These are phyloP conservation scores for Nakazawaea sp. DNA, from an alignment of 805 yeast genomes.

Conservation along the genomic window DNA sequence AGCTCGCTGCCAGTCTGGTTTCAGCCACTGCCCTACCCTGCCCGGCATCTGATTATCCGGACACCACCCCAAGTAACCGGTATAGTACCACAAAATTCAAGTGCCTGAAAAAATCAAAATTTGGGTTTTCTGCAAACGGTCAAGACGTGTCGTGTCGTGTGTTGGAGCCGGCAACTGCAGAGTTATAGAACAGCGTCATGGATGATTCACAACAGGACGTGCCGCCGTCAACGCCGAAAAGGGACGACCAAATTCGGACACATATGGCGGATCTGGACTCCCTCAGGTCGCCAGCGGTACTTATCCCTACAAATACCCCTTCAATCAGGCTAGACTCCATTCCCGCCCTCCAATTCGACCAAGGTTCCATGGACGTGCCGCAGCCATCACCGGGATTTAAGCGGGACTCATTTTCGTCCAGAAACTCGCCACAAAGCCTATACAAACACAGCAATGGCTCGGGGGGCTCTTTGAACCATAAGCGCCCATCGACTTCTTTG, in stretches of 20 bases:
- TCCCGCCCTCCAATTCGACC: conserved; percentile 6
- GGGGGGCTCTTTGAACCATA: conserved; percentile 1
- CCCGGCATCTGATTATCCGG: too few relatives aligned
- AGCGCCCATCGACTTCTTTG: conserved; percentile 3
- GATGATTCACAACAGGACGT: too few relatives aligned
- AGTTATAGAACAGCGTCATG: too few relatives aligned
- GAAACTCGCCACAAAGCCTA: conserved; percentile 4
- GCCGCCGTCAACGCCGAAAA: not conserved
- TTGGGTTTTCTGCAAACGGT: too few relatives aligned
- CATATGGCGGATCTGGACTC: not conserved
- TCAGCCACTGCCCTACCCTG: too few relatives aligned
- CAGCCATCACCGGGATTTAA: conserved; percentile 1
- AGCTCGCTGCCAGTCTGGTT: too few relatives aligned
- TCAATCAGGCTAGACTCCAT: conserved; percentile 3
- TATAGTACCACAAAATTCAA: too few relatives aligned
- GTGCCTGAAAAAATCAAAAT: too few relatives aligned
- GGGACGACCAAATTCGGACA: conserved; percentile 1
- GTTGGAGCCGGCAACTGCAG: too few relatives aligned
- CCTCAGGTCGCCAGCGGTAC: not conserved
- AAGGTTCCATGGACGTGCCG: conserved; percentile 3
- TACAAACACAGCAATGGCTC: conserved; percentile 5
- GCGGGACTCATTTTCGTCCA: conserved; percentile 1
- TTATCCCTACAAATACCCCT: too few relatives aligned
- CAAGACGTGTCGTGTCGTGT: too few relatives aligned
- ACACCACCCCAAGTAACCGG: too few relatives aligned